phyloP scores from a whole-genome alignment of 2,329 filamentous ascomycete genomes.

The Penicillium thymicola region DNA sequence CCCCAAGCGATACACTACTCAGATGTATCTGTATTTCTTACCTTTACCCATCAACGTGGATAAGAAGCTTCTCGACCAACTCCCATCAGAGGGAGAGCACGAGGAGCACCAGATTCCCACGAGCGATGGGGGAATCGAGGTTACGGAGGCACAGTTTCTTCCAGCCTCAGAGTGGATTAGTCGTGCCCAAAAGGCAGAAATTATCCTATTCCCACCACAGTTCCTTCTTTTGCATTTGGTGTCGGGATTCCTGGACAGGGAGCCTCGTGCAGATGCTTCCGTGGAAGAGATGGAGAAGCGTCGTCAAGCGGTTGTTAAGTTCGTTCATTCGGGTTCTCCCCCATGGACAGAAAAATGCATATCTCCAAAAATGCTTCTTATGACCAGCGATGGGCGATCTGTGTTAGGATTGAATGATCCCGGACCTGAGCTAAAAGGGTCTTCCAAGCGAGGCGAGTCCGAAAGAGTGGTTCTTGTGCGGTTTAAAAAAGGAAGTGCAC shows the following conservation, averaged over 20 bases:
- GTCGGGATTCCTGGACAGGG: slow-evolving; percentile 48
- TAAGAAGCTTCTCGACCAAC: slow-evolving; percentile 30
- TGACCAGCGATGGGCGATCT: slow-evolving; percentile 46
- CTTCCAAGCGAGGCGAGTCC: slow-evolving; percentile 48
- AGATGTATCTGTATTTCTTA: slow-evolving; percentile 95
- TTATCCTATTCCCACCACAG: slow-evolving; percentile 89
- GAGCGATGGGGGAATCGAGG: slow-evolving; percentile 65
- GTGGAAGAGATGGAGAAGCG: slow-evolving; percentile 34
- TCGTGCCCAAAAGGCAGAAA: slow-evolving; percentile 59
- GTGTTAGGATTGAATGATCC: slow-evolving; percentile 55
- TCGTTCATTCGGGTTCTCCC: slow-evolving; percentile 46
- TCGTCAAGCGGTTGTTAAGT: slow-evolving; percentile 47
- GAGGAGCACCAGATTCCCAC: slow-evolving; percentile 66
- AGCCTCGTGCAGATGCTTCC: slow-evolving; percentile 21
- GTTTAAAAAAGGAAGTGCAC: slow-evolving; percentile 56
- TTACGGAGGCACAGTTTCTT: slow-evolving; percentile 76
- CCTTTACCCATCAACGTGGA: slow-evolving; percentile 52
- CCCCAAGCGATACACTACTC: slow-evolving; percentile 80
- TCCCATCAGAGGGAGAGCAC: slow-evolving; percentile 44
- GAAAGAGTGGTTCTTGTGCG: slow-evolving; percentile 57
- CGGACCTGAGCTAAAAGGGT: slow-evolving; percentile 53
- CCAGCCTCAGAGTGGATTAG: slow-evolving; percentile 66
- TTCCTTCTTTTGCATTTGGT: slow-evolving; percentile 58
- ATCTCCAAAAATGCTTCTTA: slow-evolving; percentile 41
- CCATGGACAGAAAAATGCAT: slow-evolving; percentile 50